Conservation (phyloP, 176 grass and related monocot species). For the Secale cereale region DNA sequence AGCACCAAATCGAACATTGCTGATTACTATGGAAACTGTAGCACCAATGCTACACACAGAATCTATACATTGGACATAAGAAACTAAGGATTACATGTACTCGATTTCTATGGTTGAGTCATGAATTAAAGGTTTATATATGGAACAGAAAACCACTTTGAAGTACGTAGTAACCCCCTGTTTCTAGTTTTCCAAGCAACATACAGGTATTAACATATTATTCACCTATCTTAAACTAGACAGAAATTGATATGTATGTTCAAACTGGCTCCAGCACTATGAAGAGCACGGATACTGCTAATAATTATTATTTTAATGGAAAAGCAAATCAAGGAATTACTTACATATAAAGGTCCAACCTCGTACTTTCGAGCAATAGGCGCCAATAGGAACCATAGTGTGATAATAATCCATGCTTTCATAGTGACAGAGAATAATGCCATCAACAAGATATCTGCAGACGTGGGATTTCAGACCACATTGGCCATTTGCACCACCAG, state of each 20-base stretch:
- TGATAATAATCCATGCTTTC: conserved; percentile 68
- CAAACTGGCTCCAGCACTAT: not conserved
- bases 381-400: conserved; percentile 79
- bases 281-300: not conserved
- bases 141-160: not conserved
- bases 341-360: conserved; percentile 90
- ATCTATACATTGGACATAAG: not conserved
- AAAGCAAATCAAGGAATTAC: conserved; percentile 19
- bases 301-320: conserved; percentile 6
- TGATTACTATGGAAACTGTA: not conserved
- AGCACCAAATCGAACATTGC: not conserved
- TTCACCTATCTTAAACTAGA: not conserved
- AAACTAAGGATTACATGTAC: conserved; percentile 4
- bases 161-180: not conserved
- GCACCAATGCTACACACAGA: not conserved
- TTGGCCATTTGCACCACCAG: not conserved
- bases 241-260: not conserved
- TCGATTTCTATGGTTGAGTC: not conserved
- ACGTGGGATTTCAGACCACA: conserved; percentile 7
- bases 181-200: not conserved
- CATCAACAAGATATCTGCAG: conserved; percentile 85
- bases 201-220: not conserved
- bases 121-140: not conserved
- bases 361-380: conserved; percentile 70
- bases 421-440: conserved; percentile 77